Evolutionary conservation across 495 filamentous ascomycete genomes (phyloP).

Genomic region (Aspergillus homomorphus): DNA sequence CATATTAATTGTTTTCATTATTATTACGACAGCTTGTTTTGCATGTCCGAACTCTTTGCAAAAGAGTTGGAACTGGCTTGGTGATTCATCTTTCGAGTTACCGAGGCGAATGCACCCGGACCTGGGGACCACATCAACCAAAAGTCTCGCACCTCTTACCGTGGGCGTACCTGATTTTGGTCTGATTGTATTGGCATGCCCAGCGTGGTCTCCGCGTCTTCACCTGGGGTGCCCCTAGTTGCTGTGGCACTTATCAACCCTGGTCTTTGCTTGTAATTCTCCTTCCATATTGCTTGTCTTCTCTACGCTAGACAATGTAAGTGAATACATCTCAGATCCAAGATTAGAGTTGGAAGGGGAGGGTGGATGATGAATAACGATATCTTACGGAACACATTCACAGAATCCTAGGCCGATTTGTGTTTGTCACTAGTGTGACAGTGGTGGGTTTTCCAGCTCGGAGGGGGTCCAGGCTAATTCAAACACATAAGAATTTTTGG

Average conservation of each 20-base stretch:
- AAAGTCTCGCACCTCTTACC: not conserved
- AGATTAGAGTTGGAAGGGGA: not conserved
- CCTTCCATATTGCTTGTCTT: not conserved
- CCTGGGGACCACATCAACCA: not conserved
- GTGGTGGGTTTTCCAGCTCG: slow-evolving; percentile 21
- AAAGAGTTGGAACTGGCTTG: not conserved
- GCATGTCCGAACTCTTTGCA: not conserved
- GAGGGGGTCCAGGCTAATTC: slow-evolving; percentile 15
- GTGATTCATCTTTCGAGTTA: not conserved
- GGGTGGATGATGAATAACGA: slow-evolving; percentile 6
- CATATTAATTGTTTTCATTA: not conserved
- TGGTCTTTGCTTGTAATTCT: slow-evolving; percentile 1
- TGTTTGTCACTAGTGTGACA: slow-evolving; percentile 33
- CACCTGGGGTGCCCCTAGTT: not conserved
- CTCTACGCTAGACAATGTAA: not conserved
- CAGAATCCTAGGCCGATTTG: slow-evolving; percentile 19
- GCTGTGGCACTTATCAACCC: not conserved
- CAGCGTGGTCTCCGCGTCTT: not conserved
- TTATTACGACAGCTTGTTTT: not conserved
- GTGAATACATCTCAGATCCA: slow-evolving; percentile 10
- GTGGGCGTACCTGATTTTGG: not conserved
- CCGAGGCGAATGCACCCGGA: not conserved
- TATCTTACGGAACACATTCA: slow-evolving; percentile 11
- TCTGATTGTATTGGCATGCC: not conserved
- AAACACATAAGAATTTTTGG: slow-evolving; percentile 13